These are phyloP conservation scores for Grigorovia transvaalensis DNA, from an alignment of 805 yeast species.

Conservation along the genomic window DNA sequence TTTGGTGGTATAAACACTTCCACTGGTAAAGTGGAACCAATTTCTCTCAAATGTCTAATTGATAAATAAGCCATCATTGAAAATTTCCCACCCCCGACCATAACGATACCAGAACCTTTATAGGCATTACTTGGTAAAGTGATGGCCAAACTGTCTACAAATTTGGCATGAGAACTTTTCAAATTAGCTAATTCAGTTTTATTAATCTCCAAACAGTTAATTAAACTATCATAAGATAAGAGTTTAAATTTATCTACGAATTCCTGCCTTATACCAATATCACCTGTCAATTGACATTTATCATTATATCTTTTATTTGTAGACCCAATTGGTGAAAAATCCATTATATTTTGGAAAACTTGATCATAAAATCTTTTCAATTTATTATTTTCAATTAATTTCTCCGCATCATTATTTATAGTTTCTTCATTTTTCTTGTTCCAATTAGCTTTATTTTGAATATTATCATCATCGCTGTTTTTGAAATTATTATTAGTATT, in stretches of 20 bases:
- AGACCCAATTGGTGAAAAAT: conserved; percentile 19
- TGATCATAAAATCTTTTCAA: conserved; percentile 17
- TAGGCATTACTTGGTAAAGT: conserved; percentile 25
- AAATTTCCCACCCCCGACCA: conserved; percentile 73
- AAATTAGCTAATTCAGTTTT: conserved; percentile 10
- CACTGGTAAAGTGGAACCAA: conserved; percentile 53
- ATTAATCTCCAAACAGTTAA: conserved; percentile 18
- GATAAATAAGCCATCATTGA: conserved; percentile 62
- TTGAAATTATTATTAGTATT: too few species aligned
- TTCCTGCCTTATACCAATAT: conserved; percentile 17
- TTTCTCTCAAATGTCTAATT: conserved; percentile 48
- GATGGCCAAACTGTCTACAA: conserved; percentile 9
- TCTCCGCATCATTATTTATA: not conserved
- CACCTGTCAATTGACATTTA: conserved; percentile 14
- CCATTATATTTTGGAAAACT: conserved; percentile 16
- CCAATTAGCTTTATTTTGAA: not conserved
- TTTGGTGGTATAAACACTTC: conserved; percentile 64
- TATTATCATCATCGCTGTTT: not conserved
- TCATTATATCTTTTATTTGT: conserved; percentile 11
- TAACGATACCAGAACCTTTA: conserved; percentile 37
- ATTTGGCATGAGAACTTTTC: conserved; percentile 11
- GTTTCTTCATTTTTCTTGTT: not conserved
- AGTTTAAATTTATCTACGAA: conserved; percentile 13
- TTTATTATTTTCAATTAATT: not conserved
- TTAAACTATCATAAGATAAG: conserved; percentile 14